phyloP scores from a whole-genome alignment of 2,329 filamentous ascomycete species.

The Exophiala xenobiotica region DNA sequence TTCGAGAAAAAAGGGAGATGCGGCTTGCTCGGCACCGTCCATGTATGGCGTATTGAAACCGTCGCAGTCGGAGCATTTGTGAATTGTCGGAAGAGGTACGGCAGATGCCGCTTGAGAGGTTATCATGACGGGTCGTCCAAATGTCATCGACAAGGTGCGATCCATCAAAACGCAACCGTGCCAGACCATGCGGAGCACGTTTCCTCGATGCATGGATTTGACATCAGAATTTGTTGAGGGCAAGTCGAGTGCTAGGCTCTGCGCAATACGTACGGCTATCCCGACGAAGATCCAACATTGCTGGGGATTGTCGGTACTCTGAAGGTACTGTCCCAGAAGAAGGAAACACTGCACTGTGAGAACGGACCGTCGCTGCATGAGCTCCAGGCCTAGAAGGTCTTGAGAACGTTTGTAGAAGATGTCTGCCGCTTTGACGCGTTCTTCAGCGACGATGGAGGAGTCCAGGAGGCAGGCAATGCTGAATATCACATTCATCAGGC shows the following conservation, averaged over 20 bases:
- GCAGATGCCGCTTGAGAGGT: slow-evolving; percentile 12
- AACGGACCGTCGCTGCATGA: slow-evolving; percentile 41
- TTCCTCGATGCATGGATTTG: slow-evolving; percentile 31
- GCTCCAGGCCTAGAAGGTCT: slow-evolving; percentile 43
- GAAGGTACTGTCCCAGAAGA: slow-evolving; percentile 50
- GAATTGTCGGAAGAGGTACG: slow-evolving; percentile 12
- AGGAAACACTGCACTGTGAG: slow-evolving; percentile 50
- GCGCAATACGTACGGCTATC: slow-evolving; percentile 47
- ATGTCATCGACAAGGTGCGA: slow-evolving; percentile 20
- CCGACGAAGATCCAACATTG: slow-evolving; percentile 53
- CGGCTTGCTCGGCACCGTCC: not conserved
- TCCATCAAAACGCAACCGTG: slow-evolving; percentile 42
- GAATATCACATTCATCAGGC: slow-evolving; percentile 49
- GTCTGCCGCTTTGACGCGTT: slow-evolving; percentile 43
- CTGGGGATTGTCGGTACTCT: slow-evolving; percentile 49
- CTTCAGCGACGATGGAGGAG: slow-evolving; percentile 40
- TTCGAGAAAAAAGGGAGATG: slow-evolving; percentile 19
- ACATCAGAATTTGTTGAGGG: slow-evolving; percentile 39
- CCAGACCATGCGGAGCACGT: slow-evolving; percentile 33
- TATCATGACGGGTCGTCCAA: slow-evolving; percentile 16
- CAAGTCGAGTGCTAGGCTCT: slow-evolving; percentile 48
- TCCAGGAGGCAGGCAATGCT: slow-evolving; percentile 47
- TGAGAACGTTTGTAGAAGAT: slow-evolving; percentile 47
- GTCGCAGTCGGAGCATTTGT: slow-evolving; percentile 2
- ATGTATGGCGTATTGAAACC: no score